Evolutionary conservation across 2,329 filamentous ascomycete genomes (phyloP).

Genomic region (Fusarium luffae): DNA sequence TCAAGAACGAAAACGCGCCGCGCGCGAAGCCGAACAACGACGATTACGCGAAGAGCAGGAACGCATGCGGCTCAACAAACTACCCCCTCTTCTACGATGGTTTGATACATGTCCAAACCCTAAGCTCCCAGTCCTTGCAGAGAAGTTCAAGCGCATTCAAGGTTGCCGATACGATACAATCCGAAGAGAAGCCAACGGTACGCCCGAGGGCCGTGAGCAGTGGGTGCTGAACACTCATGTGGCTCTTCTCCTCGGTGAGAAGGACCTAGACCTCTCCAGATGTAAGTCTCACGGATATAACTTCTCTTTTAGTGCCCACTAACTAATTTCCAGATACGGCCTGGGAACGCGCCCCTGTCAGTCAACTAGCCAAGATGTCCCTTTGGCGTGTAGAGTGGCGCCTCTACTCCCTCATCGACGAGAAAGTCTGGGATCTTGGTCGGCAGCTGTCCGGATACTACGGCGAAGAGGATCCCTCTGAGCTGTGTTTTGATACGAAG

Average conservation of each 20-base stretch:
- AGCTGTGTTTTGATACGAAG: conserved; percentile 56
- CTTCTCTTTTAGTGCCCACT: neutral
- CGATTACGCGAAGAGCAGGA: conserved; percentile 66
- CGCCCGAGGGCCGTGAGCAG: conserved; percentile 68
- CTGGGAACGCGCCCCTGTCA: conserved; percentile 67
- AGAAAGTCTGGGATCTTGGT: conserved; percentile 63
- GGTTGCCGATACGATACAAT: conserved; percentile 74
- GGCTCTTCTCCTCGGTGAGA: conserved; percentile 72
- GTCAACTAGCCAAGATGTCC: conserved; percentile 64
- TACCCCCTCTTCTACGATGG: conserved; percentile 71
- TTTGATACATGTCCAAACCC: conserved; percentile 65
- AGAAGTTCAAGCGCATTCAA: conserved; percentile 66
- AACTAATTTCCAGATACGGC: conserved; percentile 60
- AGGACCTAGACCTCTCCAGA: conserved; percentile 68
- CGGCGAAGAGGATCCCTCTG: conserved; percentile 57
- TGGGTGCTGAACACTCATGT: conserved; percentile 75
- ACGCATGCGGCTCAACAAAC: conserved; percentile 63
- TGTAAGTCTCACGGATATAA: conserved; percentile 61
- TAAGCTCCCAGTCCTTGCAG: conserved; percentile 61
- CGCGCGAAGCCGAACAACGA: conserved; percentile 63
- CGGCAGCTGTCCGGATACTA: conserved; percentile 65
- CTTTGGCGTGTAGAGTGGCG: conserved; percentile 70
- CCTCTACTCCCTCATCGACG: conserved; percentile 65
- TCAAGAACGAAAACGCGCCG: conserved; percentile 60
- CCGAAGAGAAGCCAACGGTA: conserved; percentile 62